Percentiles rank a stretch among this genome's conserved stretches.
Conservation (phyloP, 129 eudicot genomes). For the Chrysanthemum makinoi region DNA sequence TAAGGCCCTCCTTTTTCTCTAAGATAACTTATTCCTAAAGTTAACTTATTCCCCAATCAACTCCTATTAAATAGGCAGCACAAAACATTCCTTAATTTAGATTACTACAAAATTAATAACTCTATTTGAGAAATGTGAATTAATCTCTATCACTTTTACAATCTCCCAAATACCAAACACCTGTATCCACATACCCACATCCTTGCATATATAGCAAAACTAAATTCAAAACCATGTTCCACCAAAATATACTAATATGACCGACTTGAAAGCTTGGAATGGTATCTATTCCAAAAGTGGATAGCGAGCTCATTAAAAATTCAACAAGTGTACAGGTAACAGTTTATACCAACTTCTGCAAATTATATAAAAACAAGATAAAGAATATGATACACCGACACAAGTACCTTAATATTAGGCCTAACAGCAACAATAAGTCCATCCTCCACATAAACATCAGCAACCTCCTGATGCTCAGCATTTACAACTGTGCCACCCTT, state of each 20-base stretch:
- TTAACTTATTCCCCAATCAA: no score
- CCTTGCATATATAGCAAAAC: slow-evolving; percentile 6
- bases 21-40: no score
- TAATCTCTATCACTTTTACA: background rate
- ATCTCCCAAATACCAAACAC: background rate
- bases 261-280: slow-evolving; percentile 5
- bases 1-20: no score
- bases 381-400: slow-evolving; percentile 4
- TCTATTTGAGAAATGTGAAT: no score
- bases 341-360: slow-evolving; percentile 1
- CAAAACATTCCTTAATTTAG: no score
- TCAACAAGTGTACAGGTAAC: background rate
- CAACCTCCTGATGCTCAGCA: slow-evolving; percentile 76
- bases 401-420: slow-evolving; percentile 64
- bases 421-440: slow-evolving; percentile 75
- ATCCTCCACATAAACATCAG: slow-evolving; percentile 94
- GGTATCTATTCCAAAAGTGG: background rate
- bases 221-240: slow-evolving; percentile 8
- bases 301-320: background rate
- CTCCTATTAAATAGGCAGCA: no score
- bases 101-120: no score
- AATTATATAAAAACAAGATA: background rate
- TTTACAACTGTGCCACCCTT: slow-evolving; percentile 97
- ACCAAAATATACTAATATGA: background rate
- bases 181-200: background rate